These are phyloP conservation scores for Neltuma alba DNA, from an alignment of 306 rosid genomes.

Conservation along the genomic window DNA sequence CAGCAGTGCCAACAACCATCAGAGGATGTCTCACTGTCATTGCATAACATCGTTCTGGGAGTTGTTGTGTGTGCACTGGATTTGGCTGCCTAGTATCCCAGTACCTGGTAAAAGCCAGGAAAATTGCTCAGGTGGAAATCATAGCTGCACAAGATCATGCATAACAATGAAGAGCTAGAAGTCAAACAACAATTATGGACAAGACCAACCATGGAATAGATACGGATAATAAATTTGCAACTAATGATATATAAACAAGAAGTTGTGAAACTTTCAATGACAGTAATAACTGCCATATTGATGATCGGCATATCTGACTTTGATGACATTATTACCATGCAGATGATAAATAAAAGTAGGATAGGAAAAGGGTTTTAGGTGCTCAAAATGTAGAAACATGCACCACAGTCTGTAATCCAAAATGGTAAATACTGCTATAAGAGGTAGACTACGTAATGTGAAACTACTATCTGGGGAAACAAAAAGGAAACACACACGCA, in stretches of 20 bases:
- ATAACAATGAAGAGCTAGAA: slow-evolving; percentile 16
- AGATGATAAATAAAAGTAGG: background rate
- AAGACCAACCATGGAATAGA: background rate
- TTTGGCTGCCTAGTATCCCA: slow-evolving; percentile 98
- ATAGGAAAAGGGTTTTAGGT: background rate
- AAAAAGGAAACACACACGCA: background rate
- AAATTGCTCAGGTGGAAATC: slow-evolving; percentile 5
- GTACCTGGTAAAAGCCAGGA: slow-evolving; percentile 53
- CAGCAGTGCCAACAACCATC: slow-evolving; percentile 97
- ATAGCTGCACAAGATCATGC: slow-evolving; percentile 26
- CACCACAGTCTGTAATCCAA: background rate
- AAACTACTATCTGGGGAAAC: background rate
- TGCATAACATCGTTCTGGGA: slow-evolving; percentile 93
- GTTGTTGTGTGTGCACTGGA: slow-evolving; percentile 88
- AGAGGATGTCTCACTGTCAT: slow-evolving; percentile 79
- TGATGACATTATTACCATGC: background rate
- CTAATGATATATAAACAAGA: background rate
- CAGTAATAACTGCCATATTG: background rate
- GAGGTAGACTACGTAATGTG: background rate
- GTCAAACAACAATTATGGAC: background rate
- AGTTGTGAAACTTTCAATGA: background rate
- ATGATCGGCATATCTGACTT: background rate
- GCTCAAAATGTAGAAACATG: slow-evolving; percentile 27
- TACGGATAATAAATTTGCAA: background rate
- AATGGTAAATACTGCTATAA: background rate